phyloP scores from a whole-genome alignment of 2,329 filamentous ascomycete species.

The Bipolaris zeicola region DNA sequence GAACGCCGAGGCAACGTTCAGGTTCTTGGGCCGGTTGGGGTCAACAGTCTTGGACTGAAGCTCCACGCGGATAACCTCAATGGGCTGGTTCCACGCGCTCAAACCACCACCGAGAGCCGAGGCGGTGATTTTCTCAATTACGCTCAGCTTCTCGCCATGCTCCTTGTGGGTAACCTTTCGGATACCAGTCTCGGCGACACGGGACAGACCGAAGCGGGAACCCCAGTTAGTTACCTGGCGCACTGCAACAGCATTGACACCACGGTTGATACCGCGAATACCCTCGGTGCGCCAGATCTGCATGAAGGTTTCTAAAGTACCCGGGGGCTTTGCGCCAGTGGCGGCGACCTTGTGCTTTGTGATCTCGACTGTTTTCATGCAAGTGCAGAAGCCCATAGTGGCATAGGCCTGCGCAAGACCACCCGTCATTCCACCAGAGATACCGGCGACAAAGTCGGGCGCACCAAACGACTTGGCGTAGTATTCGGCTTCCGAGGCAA shows the following conservation, averaged over 20 bases:
- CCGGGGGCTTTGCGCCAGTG: slow-evolving; percentile 79
- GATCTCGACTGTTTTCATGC: slow-evolving; percentile 99
- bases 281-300: slow-evolving; percentile 95
- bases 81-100: slow-evolving; percentile 98
- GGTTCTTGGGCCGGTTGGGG: slow-evolving; percentile 97
- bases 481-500: slow-evolving; percentile 97
- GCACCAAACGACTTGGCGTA: slow-evolving; percentile 84
- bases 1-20: slow-evolving; percentile 86
- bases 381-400: slow-evolving; percentile 99
- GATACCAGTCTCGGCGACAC: slow-evolving; percentile 89
- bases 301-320: slow-evolving; percentile 95
- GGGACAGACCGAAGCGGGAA: slow-evolving; percentile 89
- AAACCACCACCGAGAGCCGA: slow-evolving; percentile 89
- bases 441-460: slow-evolving; percentile 84
- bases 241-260: slow-evolving; percentile 97
- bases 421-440: slow-evolving; percentile 87
- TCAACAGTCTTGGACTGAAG: slow-evolving; percentile 99
- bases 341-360: slow-evolving; percentile 96
- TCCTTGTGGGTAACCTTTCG: slow-evolving; percentile 78
- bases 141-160: slow-evolving; percentile 75
- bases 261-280: slow-evolving; percentile 94
- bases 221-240: slow-evolving; percentile 99
- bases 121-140: slow-evolving; percentile 86
- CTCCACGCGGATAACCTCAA: slow-evolving; percentile 99
- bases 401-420: slow-evolving; percentile 98